phyloP scores from a whole-genome alignment of 805 yeast species.

The Blastobotrys americana region DNA sequence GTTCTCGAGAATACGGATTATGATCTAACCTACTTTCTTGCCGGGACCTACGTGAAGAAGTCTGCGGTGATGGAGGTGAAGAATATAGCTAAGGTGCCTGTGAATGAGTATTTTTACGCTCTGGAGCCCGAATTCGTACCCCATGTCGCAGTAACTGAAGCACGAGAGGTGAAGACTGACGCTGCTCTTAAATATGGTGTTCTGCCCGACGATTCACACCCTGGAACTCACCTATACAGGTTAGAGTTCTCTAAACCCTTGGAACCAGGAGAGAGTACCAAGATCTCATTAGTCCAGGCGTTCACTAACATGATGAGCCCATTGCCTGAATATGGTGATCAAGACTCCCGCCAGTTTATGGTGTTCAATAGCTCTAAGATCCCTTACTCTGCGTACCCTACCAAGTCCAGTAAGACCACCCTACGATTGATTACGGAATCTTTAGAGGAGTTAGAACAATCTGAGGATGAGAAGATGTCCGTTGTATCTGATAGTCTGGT shows the following conservation, averaged over 20 bases:
- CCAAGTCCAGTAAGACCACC: constrained; percentile 29
- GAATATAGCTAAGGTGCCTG: constrained; percentile 53
- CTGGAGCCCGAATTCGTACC: constrained; percentile 43
- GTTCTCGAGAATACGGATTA: constrained; percentile 53
- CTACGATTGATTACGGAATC: constrained; percentile 14
- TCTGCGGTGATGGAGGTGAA: constrained; percentile 45
- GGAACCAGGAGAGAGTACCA: constrained; percentile 50
- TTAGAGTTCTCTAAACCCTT: constrained; percentile 57
- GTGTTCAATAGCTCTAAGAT: constrained; percentile 47
- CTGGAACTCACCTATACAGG: constrained; percentile 36
- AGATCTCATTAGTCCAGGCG: constrained; percentile 44
- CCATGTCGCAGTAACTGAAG: constrained; percentile 42
- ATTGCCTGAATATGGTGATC: constrained; percentile 52
- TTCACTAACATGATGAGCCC: constrained; percentile 47
- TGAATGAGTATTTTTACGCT: constrained; percentile 49
- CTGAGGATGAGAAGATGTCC: constrained; percentile 34
- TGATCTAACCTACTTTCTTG: constrained; percentile 54
- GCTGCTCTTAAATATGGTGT: constrained; percentile 24
- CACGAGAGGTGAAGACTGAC: constrained; percentile 28
- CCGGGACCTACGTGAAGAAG: constrained; percentile 60
- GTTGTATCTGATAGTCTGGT: constrained; percentile 28
- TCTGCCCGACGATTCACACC: constrained; percentile 24
- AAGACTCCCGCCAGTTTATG: constrained; percentile 57
- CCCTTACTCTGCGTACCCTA: constrained; percentile 56
- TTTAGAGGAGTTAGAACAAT: constrained; percentile 25